phyloP scores from a whole-genome alignment of 1,139 yeast genomes.

The Yamadazyma blattariae region DNA sequence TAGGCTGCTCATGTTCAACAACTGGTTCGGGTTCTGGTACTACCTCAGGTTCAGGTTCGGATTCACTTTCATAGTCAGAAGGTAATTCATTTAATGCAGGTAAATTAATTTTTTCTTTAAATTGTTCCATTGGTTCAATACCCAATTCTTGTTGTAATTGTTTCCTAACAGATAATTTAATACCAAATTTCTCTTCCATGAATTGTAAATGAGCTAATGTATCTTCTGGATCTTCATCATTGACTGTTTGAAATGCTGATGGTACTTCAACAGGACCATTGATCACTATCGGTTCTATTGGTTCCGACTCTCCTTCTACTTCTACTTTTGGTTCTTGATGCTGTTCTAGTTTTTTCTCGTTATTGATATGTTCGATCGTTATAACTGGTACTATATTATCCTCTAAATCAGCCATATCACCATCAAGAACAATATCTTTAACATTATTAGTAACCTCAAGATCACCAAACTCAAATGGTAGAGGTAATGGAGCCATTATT shows the following conservation, averaged over 20 bases:
- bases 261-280: conserved; percentile 15
- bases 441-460: neutral
- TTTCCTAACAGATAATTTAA: conserved; percentile 22
- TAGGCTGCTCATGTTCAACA: too few species aligned
- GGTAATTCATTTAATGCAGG: conserved; percentile 11
- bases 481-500: conserved; percentile 12
- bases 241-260: conserved; percentile 27
- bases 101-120: conserved; percentile 16
- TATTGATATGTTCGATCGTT: too few species aligned
- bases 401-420: conserved; percentile 5
- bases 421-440: conserved; percentile 1
- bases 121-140: conserved; percentile 24
- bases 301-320: conserved; percentile 4
- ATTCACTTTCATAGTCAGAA: conserved; percentile 8
- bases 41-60: conserved; percentile 2
- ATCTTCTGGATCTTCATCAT: conserved; percentile 30
- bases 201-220: conserved; percentile 26
- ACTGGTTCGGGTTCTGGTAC: neutral
- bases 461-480: conserved; percentile 10
- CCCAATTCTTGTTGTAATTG: conserved; percentile 12
- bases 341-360: neutral
- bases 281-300: too few species aligned
- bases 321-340: neutral
- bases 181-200: conserved; percentile 31
- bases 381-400: conserved; percentile 1